Base-by-base conservation (phyloP, 148 eudicot genomes). In the Selenicereus undatus region DNA sequence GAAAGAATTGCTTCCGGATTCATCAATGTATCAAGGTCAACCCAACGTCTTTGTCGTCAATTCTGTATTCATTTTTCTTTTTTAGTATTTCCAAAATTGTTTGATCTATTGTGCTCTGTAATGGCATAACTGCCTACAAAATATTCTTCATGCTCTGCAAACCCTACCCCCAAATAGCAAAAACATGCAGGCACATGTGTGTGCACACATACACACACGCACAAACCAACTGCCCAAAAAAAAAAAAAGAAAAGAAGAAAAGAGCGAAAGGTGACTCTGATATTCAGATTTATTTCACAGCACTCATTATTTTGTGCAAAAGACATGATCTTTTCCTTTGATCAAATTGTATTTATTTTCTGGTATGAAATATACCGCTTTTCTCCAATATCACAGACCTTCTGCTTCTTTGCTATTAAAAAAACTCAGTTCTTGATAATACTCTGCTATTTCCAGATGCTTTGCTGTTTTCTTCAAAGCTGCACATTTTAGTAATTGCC, bases 11-110 rank as follows among this genome's bases (percentile, higher is more conserved):
- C 88, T 95, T 95, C 76, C 89, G 99, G 66, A 92, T 95, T 86
- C 99, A 95, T 88, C 97, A 95, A 78, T 95, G 99, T 82, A 91
- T 95, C 81, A 95, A 95, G 98, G 98, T 93, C 43, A 75, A 89
- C 64, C 9, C 36, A 36, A 54, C 66, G 30, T 81, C 76, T 85
- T 83, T 74, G 20, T 64, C 17, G 24, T 12, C 27, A 11, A 29
- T 20, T 24, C 17, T 45, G 76, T 45, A 64, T 77, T 71, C 32
- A 66, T 32, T 26, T 30, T 73, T 58, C 21, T 60, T 11, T 32
- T 21, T 20, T 9, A 39, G 36, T 51, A 48, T 45, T n/a, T 70
- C 21, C 73, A 54, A 43, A 30, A 36, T n/a, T 35, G 64, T 36
- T n/a, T 48, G 58, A 11, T 72, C 50, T 66, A 12, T 13, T 10